A percentile compares a stretch with the other conserved stretches of the same genome.
phyloP scores from a whole-genome alignment of 176 grass and related monocot species.

The Musa schizocarpa region DNA sequence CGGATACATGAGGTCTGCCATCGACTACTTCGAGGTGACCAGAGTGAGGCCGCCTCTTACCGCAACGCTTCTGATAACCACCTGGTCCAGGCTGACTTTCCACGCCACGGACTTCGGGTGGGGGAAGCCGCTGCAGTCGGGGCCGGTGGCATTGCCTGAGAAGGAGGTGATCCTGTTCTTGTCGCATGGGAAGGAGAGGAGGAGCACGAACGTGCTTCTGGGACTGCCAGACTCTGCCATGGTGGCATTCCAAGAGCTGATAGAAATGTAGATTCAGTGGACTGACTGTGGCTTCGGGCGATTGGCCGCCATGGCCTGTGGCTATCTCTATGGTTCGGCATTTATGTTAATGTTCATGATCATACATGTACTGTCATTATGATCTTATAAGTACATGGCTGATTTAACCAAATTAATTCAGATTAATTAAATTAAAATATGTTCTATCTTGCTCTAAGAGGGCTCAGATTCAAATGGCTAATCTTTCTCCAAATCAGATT shows the following conservation, averaged over 20 bases:
- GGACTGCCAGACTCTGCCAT: slow-evolving; percentile 67
- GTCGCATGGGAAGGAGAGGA: slow-evolving; percentile 63
- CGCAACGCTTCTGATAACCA: slow-evolving; percentile 75
- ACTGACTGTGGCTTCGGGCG: no score
- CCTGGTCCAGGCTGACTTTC: slow-evolving; percentile 76
- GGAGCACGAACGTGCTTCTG: slow-evolving; percentile 82
- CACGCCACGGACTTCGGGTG: slow-evolving; percentile 76
- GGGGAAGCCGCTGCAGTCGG: slow-evolving; percentile 58
- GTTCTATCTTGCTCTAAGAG: no score
- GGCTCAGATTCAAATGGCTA: no score
- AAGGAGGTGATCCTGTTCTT: slow-evolving; percentile 93
- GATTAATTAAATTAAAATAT: no score
- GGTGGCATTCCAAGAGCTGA: slow-evolving; percentile 65
- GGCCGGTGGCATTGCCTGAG: slow-evolving; percentile 83
- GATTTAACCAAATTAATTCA: no score
- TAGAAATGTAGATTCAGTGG: slow-evolving; percentile 22
- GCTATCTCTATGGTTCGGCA: no score
- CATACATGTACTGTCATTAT: no score
- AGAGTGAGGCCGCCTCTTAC: slow-evolving; percentile 53
- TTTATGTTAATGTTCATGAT: no score
- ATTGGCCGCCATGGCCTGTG: no score
- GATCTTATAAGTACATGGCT: no score
- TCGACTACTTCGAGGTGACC: slow-evolving; percentile 89
- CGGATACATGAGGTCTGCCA: slow-evolving; percentile 80
- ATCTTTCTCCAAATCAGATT: no score